These are phyloP conservation scores for Aeminium ludgeri DNA, from an alignment of 495 filamentous ascomycete genomes.

Conservation along the genomic window DNA sequence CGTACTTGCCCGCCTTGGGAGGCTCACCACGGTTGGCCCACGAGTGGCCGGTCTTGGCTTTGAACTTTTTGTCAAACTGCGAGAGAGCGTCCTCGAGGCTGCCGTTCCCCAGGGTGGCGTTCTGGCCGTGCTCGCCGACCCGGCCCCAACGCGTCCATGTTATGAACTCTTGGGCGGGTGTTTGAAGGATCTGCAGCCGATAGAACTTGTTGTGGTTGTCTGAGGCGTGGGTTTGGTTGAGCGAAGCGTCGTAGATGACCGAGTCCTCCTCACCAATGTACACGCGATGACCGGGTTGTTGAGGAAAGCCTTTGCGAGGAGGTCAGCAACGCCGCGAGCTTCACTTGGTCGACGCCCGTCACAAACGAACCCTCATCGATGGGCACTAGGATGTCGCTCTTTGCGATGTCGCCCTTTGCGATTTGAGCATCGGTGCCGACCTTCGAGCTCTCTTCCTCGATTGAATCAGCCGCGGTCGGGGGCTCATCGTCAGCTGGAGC, in stretches of 20 bases:
- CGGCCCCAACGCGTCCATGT: constrained; percentile 65
- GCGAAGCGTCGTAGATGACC: constrained; percentile 49
- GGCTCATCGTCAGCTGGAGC: no score
- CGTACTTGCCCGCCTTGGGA: constrained; percentile 52
- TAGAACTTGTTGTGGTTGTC: constrained; percentile 40
- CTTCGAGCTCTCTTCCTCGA: no score
- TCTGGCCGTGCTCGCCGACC: constrained; percentile 56
- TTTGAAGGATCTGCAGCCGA: constrained; percentile 41
- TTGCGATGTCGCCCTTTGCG: no score
- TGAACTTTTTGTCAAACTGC: constrained; percentile 59
- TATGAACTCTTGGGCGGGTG: constrained; percentile 24
- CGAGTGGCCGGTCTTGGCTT: constrained; percentile 49
- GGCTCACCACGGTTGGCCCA: constrained; percentile 46
- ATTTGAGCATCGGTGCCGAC: no score
- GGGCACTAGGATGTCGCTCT: no score
- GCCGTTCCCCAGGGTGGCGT: constrained; percentile 29
- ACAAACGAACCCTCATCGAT: no score
- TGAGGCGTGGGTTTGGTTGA: constrained; percentile 40
- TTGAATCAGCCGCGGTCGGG: no score
- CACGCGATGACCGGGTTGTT: no score
- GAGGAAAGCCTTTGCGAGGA: no score
- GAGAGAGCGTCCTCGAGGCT: constrained; percentile 30
- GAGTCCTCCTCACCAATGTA: no score
- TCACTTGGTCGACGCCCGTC: no score
- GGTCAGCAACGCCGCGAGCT: no score